Evolutionary conservation across 495 filamentous ascomycete species (phyloP).

Genomic region (Gamarada debralockiae): DNA sequence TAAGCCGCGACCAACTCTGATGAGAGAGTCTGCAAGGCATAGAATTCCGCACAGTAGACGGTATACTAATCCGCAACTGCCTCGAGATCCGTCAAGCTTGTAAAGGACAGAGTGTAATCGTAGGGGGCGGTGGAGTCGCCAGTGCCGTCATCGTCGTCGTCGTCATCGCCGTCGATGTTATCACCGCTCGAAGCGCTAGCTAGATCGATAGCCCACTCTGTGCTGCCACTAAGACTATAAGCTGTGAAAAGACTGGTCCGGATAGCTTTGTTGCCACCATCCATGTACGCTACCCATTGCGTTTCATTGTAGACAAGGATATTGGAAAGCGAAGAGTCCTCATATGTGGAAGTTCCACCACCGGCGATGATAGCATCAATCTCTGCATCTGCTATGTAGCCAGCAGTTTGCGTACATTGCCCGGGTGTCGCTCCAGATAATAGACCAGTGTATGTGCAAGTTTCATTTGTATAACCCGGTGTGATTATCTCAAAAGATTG

Average conservation of each 20-base stretch:
- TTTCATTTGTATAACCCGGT: constrained; percentile 22
- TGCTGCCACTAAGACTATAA: constrained; percentile 32
- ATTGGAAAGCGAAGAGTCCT: constrained; percentile 21
- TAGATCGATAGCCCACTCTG: constrained; percentile 36
- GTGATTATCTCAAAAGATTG: constrained; percentile 33
- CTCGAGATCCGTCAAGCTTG: too few relatives aligned
- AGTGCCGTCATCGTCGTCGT: too few relatives aligned
- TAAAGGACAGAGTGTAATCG: too few relatives aligned
- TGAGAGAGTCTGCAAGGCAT: too few relatives aligned
- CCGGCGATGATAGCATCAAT: constrained; percentile 27
- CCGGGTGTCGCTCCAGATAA: constrained; percentile 21
- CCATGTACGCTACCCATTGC: constrained; percentile 37
- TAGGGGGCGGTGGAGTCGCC: too few relatives aligned
- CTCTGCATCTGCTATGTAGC: constrained; percentile 35
- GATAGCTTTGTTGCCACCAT: constrained; percentile 21
- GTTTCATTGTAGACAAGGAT: constrained; percentile 31
- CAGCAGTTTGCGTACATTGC: constrained; percentile 33
- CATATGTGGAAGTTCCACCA: constrained; percentile 1
- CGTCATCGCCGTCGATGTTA: too few relatives aligned
- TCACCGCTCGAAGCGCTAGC: too few relatives aligned
- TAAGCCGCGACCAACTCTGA: too few relatives aligned
- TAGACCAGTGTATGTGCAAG: constrained; percentile 26
- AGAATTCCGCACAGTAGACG: too few relatives aligned
- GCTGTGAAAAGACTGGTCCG: constrained; percentile 25
- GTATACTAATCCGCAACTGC: too few relatives aligned